These are phyloP conservation scores for Plasmodium gonderi DNA, from an alignment of 169 alveolate species.

Conservation along the genomic window DNA sequence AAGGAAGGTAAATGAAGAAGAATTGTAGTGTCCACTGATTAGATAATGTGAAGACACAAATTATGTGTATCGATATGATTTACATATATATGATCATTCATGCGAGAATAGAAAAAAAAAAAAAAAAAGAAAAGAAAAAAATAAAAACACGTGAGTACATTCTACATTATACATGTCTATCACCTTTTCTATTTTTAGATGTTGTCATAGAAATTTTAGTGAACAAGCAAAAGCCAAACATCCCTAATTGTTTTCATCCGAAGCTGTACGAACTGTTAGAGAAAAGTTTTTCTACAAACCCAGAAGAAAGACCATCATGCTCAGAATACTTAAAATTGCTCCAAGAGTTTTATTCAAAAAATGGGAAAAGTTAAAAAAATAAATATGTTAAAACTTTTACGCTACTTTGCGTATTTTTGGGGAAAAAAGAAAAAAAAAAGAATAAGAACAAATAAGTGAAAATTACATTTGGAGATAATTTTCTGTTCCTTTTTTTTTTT, in stretches of 20 bases:
- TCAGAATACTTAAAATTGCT: slow-evolving; percentile 16
- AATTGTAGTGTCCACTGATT: background rate
- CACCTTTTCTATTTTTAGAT: slow-evolving; percentile 13
- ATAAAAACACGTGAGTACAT: background rate
- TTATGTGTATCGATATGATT: background rate
- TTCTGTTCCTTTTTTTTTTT: too few relatives aligned
- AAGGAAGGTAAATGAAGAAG: slow-evolving; percentile 74
- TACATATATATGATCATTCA: background rate
- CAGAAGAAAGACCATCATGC: slow-evolving; percentile 76
- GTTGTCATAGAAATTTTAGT: slow-evolving; percentile 76
- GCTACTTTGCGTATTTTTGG: too few relatives aligned
- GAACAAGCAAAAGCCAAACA: slow-evolving; percentile 75
- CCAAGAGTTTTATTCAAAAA: slow-evolving; percentile 5
- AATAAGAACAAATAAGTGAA: too few relatives aligned
- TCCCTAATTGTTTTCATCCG: slow-evolving; percentile 78
- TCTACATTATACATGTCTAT: too few relatives aligned
- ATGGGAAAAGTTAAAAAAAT: background rate
- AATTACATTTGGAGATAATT: too few relatives aligned
- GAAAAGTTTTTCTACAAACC: slow-evolving; percentile 72
- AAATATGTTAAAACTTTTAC: too few relatives aligned
- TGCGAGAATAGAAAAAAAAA: background rate
- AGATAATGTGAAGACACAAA: background rate
- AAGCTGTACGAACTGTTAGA: slow-evolving; percentile 24
- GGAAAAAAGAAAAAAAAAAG: background rate
- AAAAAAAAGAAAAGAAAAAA: too few relatives aligned